These are phyloP conservation scores for Tripterygium wilfordii DNA, from an alignment of 177 flowering plant genomes.

Conservation along the genomic window DNA sequence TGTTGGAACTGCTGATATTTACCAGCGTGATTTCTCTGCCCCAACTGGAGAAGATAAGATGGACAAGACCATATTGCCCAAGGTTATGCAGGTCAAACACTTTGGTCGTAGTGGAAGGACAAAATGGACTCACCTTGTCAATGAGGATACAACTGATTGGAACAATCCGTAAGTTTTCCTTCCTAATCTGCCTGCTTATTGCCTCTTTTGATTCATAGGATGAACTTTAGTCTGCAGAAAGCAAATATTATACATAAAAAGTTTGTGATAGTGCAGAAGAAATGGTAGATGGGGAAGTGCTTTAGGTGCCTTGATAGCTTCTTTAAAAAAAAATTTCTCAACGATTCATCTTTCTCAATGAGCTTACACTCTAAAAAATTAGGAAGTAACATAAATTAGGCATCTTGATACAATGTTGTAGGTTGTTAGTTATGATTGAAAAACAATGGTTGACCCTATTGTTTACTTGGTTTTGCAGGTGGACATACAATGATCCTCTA, in stretches of 20 bases:
- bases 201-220: neutral
- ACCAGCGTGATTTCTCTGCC: constrained; percentile 70
- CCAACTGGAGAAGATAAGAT: constrained; percentile 95
- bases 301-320: no score
- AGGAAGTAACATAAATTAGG: no score
- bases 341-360: no score
- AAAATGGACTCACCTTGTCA: constrained; percentile 95
- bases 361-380: no score
- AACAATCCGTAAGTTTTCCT: constrained; percentile 71
- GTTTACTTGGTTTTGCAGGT: constrained; percentile 33
- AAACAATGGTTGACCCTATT: no score
- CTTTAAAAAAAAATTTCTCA: no score
- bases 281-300: no score
- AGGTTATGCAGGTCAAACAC: constrained; percentile 97
- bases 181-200: neutral
- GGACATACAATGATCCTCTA: constrained; percentile 84
- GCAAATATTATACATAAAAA: no score
- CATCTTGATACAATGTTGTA: no score
- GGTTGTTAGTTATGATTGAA: no score
- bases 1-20: constrained; percentile 48
- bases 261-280: no score
- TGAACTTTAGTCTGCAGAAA: no score
- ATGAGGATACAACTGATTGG: constrained; percentile 96
- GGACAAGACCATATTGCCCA: constrained; percentile 82
- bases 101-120: constrained; percentile 98